Evolutionary conservation across 768 basidiomycete species (phyloP), one percentile per base, ranked within the genome.

Genomic region (Suillus brevipes): DNA sequence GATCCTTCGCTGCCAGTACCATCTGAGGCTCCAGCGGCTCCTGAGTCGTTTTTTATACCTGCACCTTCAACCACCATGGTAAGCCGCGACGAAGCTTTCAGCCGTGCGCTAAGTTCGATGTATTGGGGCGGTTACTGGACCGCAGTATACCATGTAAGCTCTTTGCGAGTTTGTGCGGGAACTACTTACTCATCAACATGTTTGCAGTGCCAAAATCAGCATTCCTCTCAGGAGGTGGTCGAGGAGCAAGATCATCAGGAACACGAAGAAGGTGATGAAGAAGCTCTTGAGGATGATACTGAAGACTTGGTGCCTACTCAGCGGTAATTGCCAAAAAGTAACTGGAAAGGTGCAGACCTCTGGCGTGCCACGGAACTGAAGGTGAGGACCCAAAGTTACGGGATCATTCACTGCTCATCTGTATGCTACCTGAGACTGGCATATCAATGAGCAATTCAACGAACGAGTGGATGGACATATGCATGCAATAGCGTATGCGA

Each of bases 111-210:
- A 71, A 84, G 82, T 37, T 91, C 92, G 20, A 92, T 90, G 87
- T 94, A 94, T 74, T 94, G 92, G 92, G 81, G 83, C 28, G 92
- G 92, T 23, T 94, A 94, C 74, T 94, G 92, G 91, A 92, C 91
- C 3, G 91, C 91, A 1, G 83, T 92, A 56, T 94, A 93, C 71
- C 89, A 94, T 73, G 92, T 91, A 69, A 58, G 86, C 80, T 14
- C 1, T 23, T 40, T 62, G 10, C 6, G 18, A 64, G 49, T 10
- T 5, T 52, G 55, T 16, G 14, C 20, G 28, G 47, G 38, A 23
- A 13, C 20, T 60, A 34, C 56, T 49, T n/a, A 55, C 36, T 59
- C 52, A 68, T 31, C 59, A 63, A 18, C 55, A 65, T 43, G 37
- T 38, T 36, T 68, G 9, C 59, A 80, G 80, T 78, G 72, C 61